Base-by-base conservation (phyloP, 106 monocot species). In the Dioscorea alata region DNA sequence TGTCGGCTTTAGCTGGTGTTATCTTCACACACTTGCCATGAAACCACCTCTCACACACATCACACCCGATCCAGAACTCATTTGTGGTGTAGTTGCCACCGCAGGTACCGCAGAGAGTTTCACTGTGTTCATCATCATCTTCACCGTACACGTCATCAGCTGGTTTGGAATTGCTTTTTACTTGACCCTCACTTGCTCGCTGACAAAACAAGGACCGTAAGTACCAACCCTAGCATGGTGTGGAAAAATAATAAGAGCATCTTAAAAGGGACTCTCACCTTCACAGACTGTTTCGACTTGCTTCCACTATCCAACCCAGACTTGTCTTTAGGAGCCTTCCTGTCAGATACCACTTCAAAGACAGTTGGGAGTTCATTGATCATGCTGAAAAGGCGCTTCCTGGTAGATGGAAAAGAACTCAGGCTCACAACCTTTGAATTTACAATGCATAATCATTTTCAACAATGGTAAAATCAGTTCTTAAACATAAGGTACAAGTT, bases 21-120 rank as follows among this genome's bases (percentile, higher is more conserved):
- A 84, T 80, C 73, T 84, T 84, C 23, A 84, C 84, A 23, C 84
- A 84, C 51, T 84, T 84, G 9, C 84, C 84, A 61, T 84, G 84
- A 63, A 76, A 84, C 84, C 84, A 84, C 69, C 76, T 76, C 57
- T 84, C 84, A 54, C 84, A 84, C 23, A 84, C 51, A 64, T 84
- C 84, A 52, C 84, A 84, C 0, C 76, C 79, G 48, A 84, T 84
- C 84, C 84, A 84, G 66, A 84, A 84, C 56, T 84, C 84, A 53
- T 84, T 73, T 13, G 79, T 72, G 50, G 35, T 80, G 61, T 84
- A 84, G 54, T 69, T 80, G 60, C 72, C 76, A 51, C 84, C 73
- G 56, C 84, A 84, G 31, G 73, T 64, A 10, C 84, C 80, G 16
- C 84, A 84, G 19, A 84, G 84, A 7, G 84, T 76, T 69, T 84